Evolutionary conservation across 2,329 filamentous ascomycete genomes (phyloP).

Genomic region (Verticillium klebahnii): DNA sequence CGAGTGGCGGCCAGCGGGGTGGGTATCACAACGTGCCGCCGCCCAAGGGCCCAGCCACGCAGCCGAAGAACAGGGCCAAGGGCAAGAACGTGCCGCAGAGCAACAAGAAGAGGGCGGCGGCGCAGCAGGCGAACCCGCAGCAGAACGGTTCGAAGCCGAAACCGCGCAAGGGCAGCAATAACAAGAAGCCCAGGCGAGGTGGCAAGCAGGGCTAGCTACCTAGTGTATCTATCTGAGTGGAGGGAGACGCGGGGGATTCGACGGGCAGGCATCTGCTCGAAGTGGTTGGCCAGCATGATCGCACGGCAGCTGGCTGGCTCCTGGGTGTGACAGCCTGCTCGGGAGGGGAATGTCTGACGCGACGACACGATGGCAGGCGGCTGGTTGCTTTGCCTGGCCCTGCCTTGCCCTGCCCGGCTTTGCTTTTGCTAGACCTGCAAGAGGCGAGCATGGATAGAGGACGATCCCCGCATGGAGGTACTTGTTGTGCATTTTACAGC

Average conservation of each 20-base stretch:
- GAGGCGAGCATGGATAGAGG: neutral
- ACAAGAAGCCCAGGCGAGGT: slow-evolving; percentile 8
- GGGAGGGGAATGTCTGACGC: neutral
- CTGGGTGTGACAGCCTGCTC: neutral
- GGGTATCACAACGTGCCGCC: slow-evolving; percentile 9
- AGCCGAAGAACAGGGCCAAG: slow-evolving; percentile 8
- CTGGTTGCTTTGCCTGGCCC: neutral
- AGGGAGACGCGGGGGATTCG: neutral
- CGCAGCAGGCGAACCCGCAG: slow-evolving; percentile 4
- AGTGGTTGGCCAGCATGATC: neutral
- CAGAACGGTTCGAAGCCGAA: slow-evolving; percentile 4
- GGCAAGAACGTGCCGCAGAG: slow-evolving; percentile 4
- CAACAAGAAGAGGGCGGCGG: slow-evolving; percentile 3
- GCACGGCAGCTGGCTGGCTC: neutral
- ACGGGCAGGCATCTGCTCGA: neutral
- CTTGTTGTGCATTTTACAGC: neutral
- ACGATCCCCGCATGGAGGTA: neutral
- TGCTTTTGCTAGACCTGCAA: neutral
- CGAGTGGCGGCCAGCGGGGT: slow-evolving; percentile 2
- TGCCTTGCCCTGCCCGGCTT: no score
- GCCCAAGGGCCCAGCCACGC: slow-evolving; percentile 7
- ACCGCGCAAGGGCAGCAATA: slow-evolving; percentile 5
- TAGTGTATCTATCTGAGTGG: neutral
- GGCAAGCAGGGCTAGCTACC: slow-evolving; percentile 8
- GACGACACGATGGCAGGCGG: neutral